phyloP scores from a whole-genome alignment of 2,329 filamentous ascomycete genomes.

The Sphaerulina vaccinii region DNA sequence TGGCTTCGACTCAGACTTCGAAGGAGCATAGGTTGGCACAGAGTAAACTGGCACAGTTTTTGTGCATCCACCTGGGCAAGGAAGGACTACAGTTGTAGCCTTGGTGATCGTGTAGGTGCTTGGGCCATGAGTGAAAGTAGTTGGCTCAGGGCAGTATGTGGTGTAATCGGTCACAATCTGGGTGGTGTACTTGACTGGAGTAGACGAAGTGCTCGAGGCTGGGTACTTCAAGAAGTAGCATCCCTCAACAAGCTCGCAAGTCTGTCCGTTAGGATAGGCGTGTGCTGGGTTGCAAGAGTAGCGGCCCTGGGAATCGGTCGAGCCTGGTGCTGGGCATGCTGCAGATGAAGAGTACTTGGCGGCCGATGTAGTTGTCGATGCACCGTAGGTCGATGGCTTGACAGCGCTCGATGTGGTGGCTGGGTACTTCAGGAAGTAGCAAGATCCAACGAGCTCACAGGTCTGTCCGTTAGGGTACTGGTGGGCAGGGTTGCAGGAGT shows the following conservation, averaged over 20 bases:
- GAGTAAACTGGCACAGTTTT: constrained; percentile 1
- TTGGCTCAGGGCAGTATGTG: constrained; percentile 70
- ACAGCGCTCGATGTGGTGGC: not conserved
- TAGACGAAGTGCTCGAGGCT: not conserved
- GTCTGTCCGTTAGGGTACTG: constrained; percentile 20
- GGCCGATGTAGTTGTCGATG: not conserved
- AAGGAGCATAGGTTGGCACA: constrained; percentile 11
- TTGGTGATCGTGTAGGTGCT: constrained; percentile 67
- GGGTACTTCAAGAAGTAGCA: constrained; percentile 2
- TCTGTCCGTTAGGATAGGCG: constrained; percentile 20
- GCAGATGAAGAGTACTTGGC: constrained; percentile 4
- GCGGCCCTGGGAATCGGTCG: constrained; percentile 3
- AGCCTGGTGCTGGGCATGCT: constrained; percentile 6
- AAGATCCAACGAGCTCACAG: constrained; percentile 20
- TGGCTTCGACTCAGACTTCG: not conserved
- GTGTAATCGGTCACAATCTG: constrained; percentile 60
- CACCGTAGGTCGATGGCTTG: constrained; percentile 2
- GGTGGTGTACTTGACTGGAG: constrained; percentile 43
- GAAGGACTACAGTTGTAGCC: constrained; percentile 27
- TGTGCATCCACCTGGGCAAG: constrained; percentile 18
- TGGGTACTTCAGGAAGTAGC: not conserved
- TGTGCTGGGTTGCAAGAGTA: constrained; percentile 24
- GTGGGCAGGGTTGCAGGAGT: constrained; percentile 24
- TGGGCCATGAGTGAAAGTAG: constrained; percentile 61
- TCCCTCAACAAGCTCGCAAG: constrained; percentile 21